Percentiles rank a stretch among this genome's conserved stretches.
These are phyloP conservation scores for Paragyromitra xinjiangensis DNA, from an alignment of 495 filamentous ascomycete species.

Conservation along the genomic window DNA sequence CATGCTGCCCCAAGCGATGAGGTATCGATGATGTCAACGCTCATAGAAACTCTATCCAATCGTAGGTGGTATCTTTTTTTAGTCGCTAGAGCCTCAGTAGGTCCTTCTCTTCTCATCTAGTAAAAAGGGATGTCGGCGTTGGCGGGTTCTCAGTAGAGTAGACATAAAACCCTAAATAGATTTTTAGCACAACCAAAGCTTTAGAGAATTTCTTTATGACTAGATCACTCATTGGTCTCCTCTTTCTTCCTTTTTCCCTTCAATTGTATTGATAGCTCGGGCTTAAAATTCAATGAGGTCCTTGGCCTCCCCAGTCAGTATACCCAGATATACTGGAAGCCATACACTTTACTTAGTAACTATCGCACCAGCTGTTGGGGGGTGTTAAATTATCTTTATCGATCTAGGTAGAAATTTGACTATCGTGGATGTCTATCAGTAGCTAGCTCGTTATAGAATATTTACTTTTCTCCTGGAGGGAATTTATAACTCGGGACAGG, in stretches of 20 bases:
- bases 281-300: neutral
- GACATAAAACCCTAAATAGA: neutral
- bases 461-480: neutral
- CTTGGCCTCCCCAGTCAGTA: neutral
- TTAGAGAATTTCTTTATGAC: neutral
- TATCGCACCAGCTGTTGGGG: neutral
- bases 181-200: neutral
- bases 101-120: neutral
- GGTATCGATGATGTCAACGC: constrained; percentile 19
- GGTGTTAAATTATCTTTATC: neutral
- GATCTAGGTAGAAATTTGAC: neutral
- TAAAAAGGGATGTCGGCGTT: neutral
- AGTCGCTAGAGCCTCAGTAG: neutral
- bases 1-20: constrained; percentile 6
- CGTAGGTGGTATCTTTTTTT: constrained; percentile 9
- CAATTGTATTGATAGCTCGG: neutral
- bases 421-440: neutral
- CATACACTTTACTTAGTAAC: neutral
- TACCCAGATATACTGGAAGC: neutral
- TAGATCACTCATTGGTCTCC: neutral
- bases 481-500: neutral
- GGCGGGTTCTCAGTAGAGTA: neutral
- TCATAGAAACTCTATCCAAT: constrained; percentile 9
- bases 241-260: neutral
- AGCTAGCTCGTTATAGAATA: neutral